A percentile compares a stretch with the other conserved stretches of the same genome.
phyloP scores from a whole-genome alignment of 345 rosid species.

The Acer campestre region DNA sequence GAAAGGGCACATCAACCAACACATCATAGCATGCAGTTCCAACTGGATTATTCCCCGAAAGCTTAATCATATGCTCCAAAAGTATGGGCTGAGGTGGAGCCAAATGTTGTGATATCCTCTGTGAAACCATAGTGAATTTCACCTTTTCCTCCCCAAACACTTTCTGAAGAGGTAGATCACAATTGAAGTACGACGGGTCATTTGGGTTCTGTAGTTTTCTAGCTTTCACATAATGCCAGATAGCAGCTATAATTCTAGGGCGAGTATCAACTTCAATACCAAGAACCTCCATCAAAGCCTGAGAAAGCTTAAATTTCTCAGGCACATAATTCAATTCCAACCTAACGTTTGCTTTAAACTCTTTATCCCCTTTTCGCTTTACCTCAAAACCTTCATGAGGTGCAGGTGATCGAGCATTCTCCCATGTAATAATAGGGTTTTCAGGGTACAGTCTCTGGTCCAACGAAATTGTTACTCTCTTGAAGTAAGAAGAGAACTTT shows the following conservation, averaged over 20 bases:
- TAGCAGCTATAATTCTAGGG: slow-evolving; percentile 93
- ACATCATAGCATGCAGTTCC: slow-evolving; percentile 95
- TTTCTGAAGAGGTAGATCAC: slow-evolving; percentile 85
- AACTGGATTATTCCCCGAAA: slow-evolving; percentile 80
- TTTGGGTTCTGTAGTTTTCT: slow-evolving; percentile 89
- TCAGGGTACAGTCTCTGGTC: slow-evolving; percentile 97
- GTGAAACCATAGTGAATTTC: slow-evolving; percentile 90
- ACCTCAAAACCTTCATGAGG: slow-evolving; percentile 98
- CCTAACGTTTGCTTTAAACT: slow-evolving; percentile 70
- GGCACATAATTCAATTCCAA: slow-evolving; percentile 94
- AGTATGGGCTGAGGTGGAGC: slow-evolving; percentile 88
- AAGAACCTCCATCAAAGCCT: slow-evolving; percentile 87
- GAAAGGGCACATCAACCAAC: slow-evolving; percentile 87
- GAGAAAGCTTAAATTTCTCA: slow-evolving; percentile 93
- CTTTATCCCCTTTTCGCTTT: slow-evolving; percentile 94
- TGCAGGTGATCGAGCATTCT: slow-evolving; percentile 84
- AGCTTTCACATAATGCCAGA: slow-evolving; percentile 99
- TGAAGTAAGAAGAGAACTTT: slow-evolving; percentile 90
- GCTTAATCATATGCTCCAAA: slow-evolving; percentile 89
- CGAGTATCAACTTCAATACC: slow-evolving; percentile 96
- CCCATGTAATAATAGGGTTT: slow-evolving; percentile 84
- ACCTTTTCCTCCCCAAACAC: slow-evolving; percentile 90
- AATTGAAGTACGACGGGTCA: slow-evolving; percentile 81
- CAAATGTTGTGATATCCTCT: slow-evolving; percentile 80
- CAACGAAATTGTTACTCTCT: slow-evolving; percentile 77